phyloP scores from a whole-genome alignment of 805 yeast species.

The Sugiyamaella floridensis region DNA sequence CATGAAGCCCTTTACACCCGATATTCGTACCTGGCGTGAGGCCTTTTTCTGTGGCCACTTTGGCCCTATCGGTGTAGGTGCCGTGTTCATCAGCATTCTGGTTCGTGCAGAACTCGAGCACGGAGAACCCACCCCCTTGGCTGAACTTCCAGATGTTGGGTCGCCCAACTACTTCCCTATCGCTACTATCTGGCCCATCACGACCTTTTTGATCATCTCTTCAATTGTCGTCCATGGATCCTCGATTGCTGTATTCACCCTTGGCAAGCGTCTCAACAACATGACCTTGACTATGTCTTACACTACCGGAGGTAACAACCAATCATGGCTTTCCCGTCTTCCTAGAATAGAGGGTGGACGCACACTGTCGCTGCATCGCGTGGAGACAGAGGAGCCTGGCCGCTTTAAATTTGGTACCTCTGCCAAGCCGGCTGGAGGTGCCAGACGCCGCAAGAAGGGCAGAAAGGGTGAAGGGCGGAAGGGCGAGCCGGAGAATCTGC shows the following conservation, averaged over 20 bases:
- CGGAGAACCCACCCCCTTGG: slow-evolving; percentile 51
- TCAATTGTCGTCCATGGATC: slow-evolving; percentile 90
- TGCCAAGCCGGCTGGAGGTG: slow-evolving; percentile 23
- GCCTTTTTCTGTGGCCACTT: slow-evolving; percentile 92
- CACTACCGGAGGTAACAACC: slow-evolving; percentile 60
- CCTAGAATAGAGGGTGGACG: slow-evolving; percentile 65
- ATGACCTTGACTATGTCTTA: slow-evolving; percentile 90
- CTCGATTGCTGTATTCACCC: slow-evolving; percentile 68
- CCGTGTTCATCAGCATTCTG: slow-evolving; percentile 74
- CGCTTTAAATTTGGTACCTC: slow-evolving; percentile 8
- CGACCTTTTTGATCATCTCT: slow-evolving; percentile 69
- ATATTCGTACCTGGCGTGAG: slow-evolving; percentile 85
- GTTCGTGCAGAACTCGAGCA: slow-evolving; percentile 68
- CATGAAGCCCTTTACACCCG: slow-evolving; percentile 75
- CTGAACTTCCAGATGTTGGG: slow-evolving; percentile 39
- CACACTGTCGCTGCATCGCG: slow-evolving; percentile 72
- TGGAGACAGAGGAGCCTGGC: slow-evolving; percentile 58
- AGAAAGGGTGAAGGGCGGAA: slow-evolving; percentile 18
- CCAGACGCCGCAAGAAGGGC: slow-evolving; percentile 19
- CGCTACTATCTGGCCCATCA: slow-evolving; percentile 72
- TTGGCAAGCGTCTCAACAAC: slow-evolving; percentile 83
- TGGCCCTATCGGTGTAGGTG: slow-evolving; percentile 96
- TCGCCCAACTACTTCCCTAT: slow-evolving; percentile 53
- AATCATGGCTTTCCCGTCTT: slow-evolving; percentile 77
- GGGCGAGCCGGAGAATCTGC: slow-evolving; percentile 17